These are phyloP conservation scores for Diversispora epigaea DNA, from an alignment of 192 early-diverging fungal species.

Conservation along the genomic window DNA sequence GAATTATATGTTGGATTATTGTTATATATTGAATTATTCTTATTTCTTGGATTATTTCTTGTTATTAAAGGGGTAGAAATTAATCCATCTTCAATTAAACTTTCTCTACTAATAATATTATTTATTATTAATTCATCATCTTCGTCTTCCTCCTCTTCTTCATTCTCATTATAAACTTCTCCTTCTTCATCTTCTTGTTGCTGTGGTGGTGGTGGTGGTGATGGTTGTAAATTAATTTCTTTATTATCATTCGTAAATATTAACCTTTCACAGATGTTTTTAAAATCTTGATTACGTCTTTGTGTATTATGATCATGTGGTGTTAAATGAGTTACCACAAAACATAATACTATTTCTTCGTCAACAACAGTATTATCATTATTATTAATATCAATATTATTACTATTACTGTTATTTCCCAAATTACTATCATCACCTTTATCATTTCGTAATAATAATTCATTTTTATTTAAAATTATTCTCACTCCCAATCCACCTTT, in stretches of 20 bases:
- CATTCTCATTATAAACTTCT: background rate
- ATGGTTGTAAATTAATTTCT: background rate
- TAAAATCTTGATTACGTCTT: slow-evolving; percentile 29
- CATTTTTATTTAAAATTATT: slow-evolving; percentile 27
- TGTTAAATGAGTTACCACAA: slow-evolving; percentile 36
- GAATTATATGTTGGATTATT: too few species aligned
- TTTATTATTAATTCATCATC: too few species aligned
- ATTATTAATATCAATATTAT: background rate
- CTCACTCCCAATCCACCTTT: slow-evolving; percentile 44
- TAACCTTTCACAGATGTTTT: slow-evolving; percentile 20
- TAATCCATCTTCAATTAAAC: too few species aligned
- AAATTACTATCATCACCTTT: background rate
- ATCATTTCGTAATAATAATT: background rate
- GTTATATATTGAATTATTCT: too few species aligned
- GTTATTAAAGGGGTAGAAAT: background rate
- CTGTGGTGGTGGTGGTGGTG: background rate
- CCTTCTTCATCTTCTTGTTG: background rate
- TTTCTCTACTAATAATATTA: too few species aligned
- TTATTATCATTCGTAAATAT: slow-evolving; percentile 4
- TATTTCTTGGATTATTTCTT: too few species aligned
- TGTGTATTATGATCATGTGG: slow-evolving; percentile 29
- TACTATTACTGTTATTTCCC: too few species aligned
- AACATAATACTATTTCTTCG: slow-evolving; percentile 22
- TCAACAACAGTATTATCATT: background rate
- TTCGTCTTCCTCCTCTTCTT: background rate